Conservation (phyloP, 2,329 filamentous ascomycete genomes). For the Apiospora hydei region DNA sequence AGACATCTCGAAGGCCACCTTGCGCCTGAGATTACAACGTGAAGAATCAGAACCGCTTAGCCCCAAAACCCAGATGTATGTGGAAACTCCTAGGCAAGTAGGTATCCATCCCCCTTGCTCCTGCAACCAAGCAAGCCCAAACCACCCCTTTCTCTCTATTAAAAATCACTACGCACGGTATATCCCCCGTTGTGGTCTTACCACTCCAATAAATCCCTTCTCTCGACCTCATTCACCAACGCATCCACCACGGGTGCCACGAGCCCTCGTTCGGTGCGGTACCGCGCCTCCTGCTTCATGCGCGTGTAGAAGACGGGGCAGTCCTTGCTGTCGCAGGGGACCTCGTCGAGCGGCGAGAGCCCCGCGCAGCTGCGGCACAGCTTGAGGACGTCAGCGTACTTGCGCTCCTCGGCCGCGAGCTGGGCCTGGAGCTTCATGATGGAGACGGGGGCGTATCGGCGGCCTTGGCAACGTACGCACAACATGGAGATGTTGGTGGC, state of each 20-base stretch:
- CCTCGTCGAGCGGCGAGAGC: conserved; percentile 74
- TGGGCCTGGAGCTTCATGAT: conserved; percentile 69
- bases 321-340: conserved; percentile 89
- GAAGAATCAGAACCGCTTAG: neutral
- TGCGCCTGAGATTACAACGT: neutral
- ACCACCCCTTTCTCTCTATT: neutral
- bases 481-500: conserved; percentile 43
- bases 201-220: conserved; percentile 43
- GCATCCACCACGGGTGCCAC: conserved; percentile 44
- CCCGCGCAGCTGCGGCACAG: conserved; percentile 85
- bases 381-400: conserved; percentile 67
- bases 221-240: conserved; percentile 41
- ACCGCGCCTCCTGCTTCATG: conserved; percentile 64
- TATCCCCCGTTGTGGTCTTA: conserved; percentile 28
- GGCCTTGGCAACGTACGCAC: conserved; percentile 61
- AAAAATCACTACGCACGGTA: neutral
- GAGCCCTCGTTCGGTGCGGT: conserved; percentile 49
- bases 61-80: neutral
- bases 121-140: neutral
- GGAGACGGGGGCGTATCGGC: conserved; percentile 61
- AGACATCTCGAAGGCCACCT: neutral
- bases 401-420: conserved; percentile 69
- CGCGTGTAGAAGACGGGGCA: conserved; percentile 91
- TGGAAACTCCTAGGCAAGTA: neutral
- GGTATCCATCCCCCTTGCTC: neutral